Percentiles rank a stretch among this genome's conserved stretches.
Conservation (phyloP, 2,329 filamentous ascomycete genomes). For the Alternaria sp. region DNA sequence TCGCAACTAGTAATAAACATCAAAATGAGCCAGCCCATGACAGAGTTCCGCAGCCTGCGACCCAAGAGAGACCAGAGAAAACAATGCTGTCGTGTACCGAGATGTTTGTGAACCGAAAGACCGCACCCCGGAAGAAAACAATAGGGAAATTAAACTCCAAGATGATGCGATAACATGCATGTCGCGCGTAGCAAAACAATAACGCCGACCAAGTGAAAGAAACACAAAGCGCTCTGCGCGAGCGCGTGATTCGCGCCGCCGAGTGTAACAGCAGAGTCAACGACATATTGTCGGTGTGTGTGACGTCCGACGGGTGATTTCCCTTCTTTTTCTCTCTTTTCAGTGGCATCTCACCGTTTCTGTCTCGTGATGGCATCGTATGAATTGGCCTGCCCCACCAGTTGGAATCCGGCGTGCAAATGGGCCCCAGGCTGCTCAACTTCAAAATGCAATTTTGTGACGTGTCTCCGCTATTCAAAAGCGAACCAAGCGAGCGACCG, state of each 20-base stretch:
- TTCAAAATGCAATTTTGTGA: background rate
- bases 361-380: background rate
- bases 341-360: background rate
- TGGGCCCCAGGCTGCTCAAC: background rate
- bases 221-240: conserved; percentile 17
- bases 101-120: conserved; percentile 13
- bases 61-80: conserved; percentile 7
- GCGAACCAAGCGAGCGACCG: background rate
- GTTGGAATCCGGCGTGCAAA: background rate
- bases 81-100: conserved; percentile 22
- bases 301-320: background rate
- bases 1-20: conserved; percentile 14
- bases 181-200: conserved; percentile 14
- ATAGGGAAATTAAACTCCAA: conserved; percentile 24
- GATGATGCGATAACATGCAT: conserved; percentile 27
- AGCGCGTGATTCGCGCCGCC: conserved; percentile 12
- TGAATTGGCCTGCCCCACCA: background rate
- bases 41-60: conserved; percentile 9
- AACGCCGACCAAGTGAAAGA: conserved; percentile 11
- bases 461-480: conserved; percentile 10
- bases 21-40: conserved; percentile 24
- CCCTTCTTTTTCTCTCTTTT: background rate
- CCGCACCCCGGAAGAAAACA: conserved; percentile 4
- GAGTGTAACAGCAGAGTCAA: conserved; percentile 15
- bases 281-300: conserved; percentile 3